phyloP scores from a whole-genome alignment of 192 early-diverging fungal genomes.

The Pilaira anomala region DNA sequence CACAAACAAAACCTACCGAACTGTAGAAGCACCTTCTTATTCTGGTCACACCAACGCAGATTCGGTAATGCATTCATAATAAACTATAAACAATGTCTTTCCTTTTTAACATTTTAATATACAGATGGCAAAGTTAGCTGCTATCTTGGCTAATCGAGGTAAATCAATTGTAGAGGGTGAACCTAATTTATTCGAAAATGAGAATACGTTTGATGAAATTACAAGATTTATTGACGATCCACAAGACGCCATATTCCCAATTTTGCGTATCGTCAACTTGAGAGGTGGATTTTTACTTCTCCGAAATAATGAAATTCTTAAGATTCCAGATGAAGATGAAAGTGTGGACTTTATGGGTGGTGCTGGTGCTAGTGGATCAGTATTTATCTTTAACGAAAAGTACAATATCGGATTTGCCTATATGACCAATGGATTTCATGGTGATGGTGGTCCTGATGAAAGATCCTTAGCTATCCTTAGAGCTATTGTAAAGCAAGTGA shows the following conservation, averaged over 20 bases:
- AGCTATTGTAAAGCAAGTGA: not conserved
- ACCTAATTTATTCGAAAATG: constrained; percentile 25
- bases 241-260: constrained; percentile 22
- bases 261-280: constrained; percentile 23
- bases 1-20: not conserved
- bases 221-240: constrained; percentile 19
- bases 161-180: constrained; percentile 29
- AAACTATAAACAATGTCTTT: too few species aligned
- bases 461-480: not conserved
- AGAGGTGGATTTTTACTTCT: constrained; percentile 43
- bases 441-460: not conserved
- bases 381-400: constrained; percentile 55
- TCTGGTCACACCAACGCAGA: constrained; percentile 55
- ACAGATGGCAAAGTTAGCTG: constrained; percentile 56
- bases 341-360: constrained; percentile 32
- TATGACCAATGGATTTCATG: constrained; percentile 47
- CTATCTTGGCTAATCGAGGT: constrained; percentile 60
- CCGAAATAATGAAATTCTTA: not conserved
- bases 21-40: constrained; percentile 45
- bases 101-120: too few species aligned
- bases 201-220: constrained; percentile 25
- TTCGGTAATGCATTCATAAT: constrained; percentile 29
- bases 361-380: constrained; percentile 56
- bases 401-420: constrained; percentile 57
- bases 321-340: constrained; percentile 33